Evolutionary conservation across 2,329 filamentous ascomycete genomes (phyloP).

Genomic region (Cladophialophora immunda): DNA sequence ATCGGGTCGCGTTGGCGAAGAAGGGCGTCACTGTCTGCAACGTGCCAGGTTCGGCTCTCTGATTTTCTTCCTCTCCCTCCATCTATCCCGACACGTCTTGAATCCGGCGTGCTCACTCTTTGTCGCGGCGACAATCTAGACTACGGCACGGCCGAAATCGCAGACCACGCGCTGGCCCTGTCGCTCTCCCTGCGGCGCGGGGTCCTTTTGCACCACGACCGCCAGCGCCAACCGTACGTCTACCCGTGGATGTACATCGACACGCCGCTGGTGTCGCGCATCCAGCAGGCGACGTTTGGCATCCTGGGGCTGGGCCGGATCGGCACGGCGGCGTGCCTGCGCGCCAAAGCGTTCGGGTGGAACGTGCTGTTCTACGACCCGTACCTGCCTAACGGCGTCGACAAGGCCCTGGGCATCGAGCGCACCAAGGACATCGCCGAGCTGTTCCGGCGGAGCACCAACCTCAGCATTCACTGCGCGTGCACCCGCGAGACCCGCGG

Average conservation of each 20-base stretch:
- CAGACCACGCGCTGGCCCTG: slow-evolving; percentile 39
- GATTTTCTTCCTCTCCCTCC: slow-evolving; percentile 43
- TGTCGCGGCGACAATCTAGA: slow-evolving; percentile 15
- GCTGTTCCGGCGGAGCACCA: slow-evolving; percentile 65
- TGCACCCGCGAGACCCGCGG: slow-evolving; percentile 67
- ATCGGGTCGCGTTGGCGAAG: slow-evolving; percentile 38
- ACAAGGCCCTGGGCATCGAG: slow-evolving; percentile 57
- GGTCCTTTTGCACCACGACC: slow-evolving; percentile 37
- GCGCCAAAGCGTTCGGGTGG: slow-evolving; percentile 73
- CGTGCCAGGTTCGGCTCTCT: slow-evolving; percentile 48
- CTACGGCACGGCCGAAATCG: slow-evolving; percentile 40
- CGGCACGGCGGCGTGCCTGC: slow-evolving; percentile 68
- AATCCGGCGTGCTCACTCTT: background rate
- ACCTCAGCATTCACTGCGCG: slow-evolving; percentile 73
- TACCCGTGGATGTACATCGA: slow-evolving; percentile 38
- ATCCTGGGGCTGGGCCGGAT: slow-evolving; percentile 72
- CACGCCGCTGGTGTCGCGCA: slow-evolving; percentile 33
- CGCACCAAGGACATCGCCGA: slow-evolving; percentile 54
- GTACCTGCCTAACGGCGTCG: slow-evolving; percentile 59
- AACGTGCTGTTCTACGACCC: slow-evolving; percentile 69
- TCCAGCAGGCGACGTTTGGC: slow-evolving; percentile 62
- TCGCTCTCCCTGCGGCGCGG: slow-evolving; percentile 37
- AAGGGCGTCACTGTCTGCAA: slow-evolving; percentile 39
- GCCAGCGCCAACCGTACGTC: slow-evolving; percentile 29
- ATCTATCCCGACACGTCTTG: slow-evolving; percentile 24